phyloP scores from a whole-genome alignment of 352 stramenopile species.

The Phytophthora litchii region DNA sequence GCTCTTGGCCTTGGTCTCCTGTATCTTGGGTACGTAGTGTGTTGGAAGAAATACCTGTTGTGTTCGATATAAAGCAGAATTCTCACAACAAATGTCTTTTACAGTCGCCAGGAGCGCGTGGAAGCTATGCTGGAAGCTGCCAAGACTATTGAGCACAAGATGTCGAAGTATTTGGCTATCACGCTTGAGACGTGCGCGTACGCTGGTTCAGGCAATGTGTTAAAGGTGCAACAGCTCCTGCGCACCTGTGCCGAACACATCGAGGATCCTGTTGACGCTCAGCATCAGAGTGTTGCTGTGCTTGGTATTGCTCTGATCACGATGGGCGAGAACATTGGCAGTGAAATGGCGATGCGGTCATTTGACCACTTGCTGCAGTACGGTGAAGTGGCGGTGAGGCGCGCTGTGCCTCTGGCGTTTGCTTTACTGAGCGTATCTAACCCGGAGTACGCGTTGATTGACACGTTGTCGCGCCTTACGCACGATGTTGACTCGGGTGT shows the following conservation, averaged over 20 bases:
- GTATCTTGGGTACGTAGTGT: conserved; percentile 93
- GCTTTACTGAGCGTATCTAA: conserved; percentile 97
- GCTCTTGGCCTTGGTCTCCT: conserved; percentile 97
- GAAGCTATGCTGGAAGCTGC: conserved; percentile 98
- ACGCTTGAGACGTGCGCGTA: conserved; percentile 99
- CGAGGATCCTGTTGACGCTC: conserved; percentile 77
- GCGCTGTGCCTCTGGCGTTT: conserved; percentile 97
- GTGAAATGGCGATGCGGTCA: conserved; percentile 98
- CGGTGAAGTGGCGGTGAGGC: conserved; percentile 96
- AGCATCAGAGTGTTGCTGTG: conserved; percentile 95
- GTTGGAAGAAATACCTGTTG: neutral
- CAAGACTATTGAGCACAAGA: conserved; percentile 98
- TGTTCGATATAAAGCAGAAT: conserved; percentile 63
- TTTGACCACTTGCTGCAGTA: conserved; percentile 99
- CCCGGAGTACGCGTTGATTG: conserved; percentile 95
- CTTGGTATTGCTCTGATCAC: conserved; percentile 98
- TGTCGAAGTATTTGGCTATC: conserved; percentile 97
- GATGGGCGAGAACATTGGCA: conserved; percentile 97
- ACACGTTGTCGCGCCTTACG: conserved; percentile 98
- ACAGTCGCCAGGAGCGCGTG: conserved; percentile 92
- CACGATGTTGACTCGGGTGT: conserved; percentile 98
- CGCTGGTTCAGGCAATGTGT: conserved; percentile 98
- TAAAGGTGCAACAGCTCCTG: conserved; percentile 98
- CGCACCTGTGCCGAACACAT: conserved; percentile 98
- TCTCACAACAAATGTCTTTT: conserved; percentile 81